Evolutionary conservation across 2,329 filamentous ascomycete species (phyloP).

Genomic region (Thelonectria olida): DNA sequence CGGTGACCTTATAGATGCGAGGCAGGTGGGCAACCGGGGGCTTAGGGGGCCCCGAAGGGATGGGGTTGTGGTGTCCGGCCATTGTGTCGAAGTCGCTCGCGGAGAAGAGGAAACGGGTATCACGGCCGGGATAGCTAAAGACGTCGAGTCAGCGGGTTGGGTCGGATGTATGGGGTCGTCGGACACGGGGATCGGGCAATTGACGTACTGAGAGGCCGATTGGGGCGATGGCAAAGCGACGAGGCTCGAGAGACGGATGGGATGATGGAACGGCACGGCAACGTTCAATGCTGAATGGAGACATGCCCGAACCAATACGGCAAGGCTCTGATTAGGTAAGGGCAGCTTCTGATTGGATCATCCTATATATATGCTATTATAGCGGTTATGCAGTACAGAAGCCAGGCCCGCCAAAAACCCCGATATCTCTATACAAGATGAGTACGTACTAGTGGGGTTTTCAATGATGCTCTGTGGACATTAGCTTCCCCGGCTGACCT

Average conservation of each 20-base stretch:
- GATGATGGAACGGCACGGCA: slow-evolving; percentile 1
- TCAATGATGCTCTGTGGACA: too few relatives aligned
- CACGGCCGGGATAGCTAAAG: not conserved
- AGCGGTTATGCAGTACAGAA: not conserved
- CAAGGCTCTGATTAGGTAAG: slow-evolving; percentile 38
- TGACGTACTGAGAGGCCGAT: slow-evolving; percentile 35
- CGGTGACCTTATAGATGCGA: slow-evolving; percentile 81
- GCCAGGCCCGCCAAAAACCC: not conserved
- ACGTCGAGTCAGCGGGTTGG: not conserved
- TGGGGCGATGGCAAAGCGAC: slow-evolving; percentile 27
- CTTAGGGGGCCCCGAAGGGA: slow-evolving; percentile 48
- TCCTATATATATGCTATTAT: not conserved
- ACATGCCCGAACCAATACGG: slow-evolving; percentile 32
- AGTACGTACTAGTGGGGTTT: slow-evolving; percentile 17
- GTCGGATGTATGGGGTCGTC: not conserved
- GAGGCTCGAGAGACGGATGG: slow-evolving; percentile 16
- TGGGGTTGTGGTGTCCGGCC: slow-evolving; percentile 36
- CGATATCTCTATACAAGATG: slow-evolving; percentile 2
- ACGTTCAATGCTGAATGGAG: slow-evolving; percentile 30
- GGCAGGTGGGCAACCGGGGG: slow-evolving; percentile 60
- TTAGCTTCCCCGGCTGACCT: not conserved
- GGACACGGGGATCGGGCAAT: not conserved
- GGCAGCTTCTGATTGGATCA: slow-evolving; percentile 26
- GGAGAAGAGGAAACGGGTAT: not conserved
- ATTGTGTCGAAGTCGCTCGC: slow-evolving; percentile 31